A percentile compares a stretch with the other conserved stretches of the same genome.
phyloP scores from a whole-genome alignment of 352 stramenopile genomes.

The Phytopythium delawarense region DNA sequence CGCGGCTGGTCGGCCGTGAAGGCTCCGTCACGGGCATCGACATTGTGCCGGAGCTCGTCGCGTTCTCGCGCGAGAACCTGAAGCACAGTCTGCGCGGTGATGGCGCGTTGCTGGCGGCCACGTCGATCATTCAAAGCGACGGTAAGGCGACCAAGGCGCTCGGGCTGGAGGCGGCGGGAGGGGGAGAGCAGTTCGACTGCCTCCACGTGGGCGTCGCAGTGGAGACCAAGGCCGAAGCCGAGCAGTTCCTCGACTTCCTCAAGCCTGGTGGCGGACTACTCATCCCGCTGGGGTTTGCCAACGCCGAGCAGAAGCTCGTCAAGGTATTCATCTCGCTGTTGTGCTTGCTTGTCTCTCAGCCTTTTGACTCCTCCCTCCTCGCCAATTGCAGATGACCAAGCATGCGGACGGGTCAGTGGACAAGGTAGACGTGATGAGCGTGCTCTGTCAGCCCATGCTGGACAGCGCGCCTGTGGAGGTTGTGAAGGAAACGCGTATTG shows the following conservation, averaged over 20 bases:
- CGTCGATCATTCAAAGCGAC: constrained; percentile 35
- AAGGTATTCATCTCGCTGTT: constrained; percentile 34
- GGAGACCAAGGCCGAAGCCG: constrained; percentile 65
- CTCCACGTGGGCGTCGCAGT: constrained; percentile 82
- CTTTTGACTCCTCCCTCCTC: constrained; percentile 3
- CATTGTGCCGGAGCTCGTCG: constrained; percentile 73
- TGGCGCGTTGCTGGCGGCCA: constrained; percentile 28
- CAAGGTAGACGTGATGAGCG: constrained; percentile 79
- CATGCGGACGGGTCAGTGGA: constrained; percentile 40
- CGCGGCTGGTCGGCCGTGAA: constrained; percentile 47
- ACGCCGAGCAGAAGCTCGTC: constrained; percentile 74
- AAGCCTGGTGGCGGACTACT: constrained; percentile 68
- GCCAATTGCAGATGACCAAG: constrained; percentile 59
- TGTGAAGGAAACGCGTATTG: constrained; percentile 43
- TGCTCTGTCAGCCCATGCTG: constrained; percentile 81
- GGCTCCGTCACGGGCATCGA: constrained; percentile 68
- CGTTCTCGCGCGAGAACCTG: constrained; percentile 65
- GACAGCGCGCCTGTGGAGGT: constrained; percentile 43
- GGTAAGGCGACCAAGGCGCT: constrained; percentile 37
- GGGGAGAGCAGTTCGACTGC: constrained; percentile 46
- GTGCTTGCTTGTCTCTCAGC: too few relatives aligned
- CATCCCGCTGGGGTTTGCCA: constrained; percentile 54
- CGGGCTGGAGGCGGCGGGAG: constrained; percentile 14
- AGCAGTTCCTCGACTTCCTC: constrained; percentile 61
- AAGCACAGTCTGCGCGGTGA: constrained; percentile 32